A percentile compares a stretch with the other conserved stretches of the same genome.
Evolutionary conservation across 352 stramenopile genomes (phyloP).

Genomic region (Phytophthora capsici): DNA sequence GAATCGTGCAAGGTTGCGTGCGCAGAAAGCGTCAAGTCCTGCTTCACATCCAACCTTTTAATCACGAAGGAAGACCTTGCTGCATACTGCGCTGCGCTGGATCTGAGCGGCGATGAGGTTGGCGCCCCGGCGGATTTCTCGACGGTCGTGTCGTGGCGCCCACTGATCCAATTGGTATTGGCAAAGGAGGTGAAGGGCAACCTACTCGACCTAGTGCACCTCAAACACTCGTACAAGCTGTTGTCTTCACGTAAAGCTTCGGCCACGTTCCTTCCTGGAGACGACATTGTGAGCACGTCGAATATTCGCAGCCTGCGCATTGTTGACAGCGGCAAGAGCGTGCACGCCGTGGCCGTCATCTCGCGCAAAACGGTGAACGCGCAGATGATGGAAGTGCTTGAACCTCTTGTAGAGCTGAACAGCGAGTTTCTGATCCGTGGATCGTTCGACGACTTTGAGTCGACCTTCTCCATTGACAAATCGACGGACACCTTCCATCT

Average conservation of each 20-base stretch:
- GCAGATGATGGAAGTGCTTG: conserved; percentile 56
- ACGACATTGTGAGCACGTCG: conserved; percentile 71
- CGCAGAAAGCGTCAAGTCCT: conserved; percentile 57
- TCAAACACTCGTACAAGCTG: conserved; percentile 85
- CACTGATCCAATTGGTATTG: conserved; percentile 86
- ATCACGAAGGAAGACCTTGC: conserved; percentile 62
- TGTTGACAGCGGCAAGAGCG: conserved; percentile 78
- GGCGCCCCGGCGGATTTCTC: conserved; percentile 75
- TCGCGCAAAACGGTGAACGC: conserved; percentile 63
- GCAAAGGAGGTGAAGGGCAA: conserved; percentile 84
- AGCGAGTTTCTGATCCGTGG: conserved; percentile 89
- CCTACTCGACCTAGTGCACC: conserved; percentile 80
- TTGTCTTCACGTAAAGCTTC: conserved; percentile 40
- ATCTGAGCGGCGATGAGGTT: conserved; percentile 35
- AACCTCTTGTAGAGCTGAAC: conserved; percentile 75
- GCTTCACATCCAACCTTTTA: conserved; percentile 68
- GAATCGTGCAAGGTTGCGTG: conserved; percentile 66
- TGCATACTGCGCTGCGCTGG: conserved; percentile 66
- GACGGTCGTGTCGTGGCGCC: conserved; percentile 81
- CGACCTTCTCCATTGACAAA: conserved; percentile 73
- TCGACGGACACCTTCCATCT: conserved; percentile 51
- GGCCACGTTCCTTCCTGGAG: conserved; percentile 56
- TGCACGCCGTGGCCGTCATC: conserved; percentile 74
- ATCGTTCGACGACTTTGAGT: conserved; percentile 75
- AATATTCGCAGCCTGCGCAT: conserved; percentile 78